These are phyloP conservation scores for Ceratocystis papillata DNA, from an alignment of 2,329 filamentous ascomycete genomes.

Conservation along the genomic window DNA sequence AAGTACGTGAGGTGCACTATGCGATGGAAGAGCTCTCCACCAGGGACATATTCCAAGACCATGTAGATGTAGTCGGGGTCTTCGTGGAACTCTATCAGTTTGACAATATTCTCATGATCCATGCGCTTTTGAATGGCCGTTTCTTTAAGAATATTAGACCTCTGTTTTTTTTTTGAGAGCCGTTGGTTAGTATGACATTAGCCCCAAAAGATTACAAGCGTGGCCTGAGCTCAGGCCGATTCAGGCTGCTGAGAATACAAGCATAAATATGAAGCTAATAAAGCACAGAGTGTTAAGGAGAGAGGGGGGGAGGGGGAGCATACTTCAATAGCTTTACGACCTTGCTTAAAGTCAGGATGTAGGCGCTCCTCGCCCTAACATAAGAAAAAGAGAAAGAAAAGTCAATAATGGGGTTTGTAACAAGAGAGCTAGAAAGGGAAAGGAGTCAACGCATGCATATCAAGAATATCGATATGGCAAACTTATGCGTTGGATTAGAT, in stretches of 20 bases:
- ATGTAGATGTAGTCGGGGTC: constrained; percentile 96
- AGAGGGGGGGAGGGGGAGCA: constrained; percentile 32
- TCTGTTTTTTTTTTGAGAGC: constrained; percentile 40
- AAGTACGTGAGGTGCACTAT: constrained; percentile 98
- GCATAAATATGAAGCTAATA: background rate
- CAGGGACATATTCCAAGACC: constrained; percentile 84
- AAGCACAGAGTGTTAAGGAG: constrained; percentile 24
- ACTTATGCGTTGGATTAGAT: background rate
- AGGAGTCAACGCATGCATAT: background rate
- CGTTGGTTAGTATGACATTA: background rate
- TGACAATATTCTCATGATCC: constrained; percentile 92
- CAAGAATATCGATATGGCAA: constrained; percentile 1
- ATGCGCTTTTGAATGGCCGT: constrained; percentile 97
- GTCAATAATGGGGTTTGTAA: constrained; percentile 19
- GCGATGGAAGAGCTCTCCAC: constrained; percentile 95
- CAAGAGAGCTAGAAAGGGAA: background rate
- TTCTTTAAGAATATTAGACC: constrained; percentile 95
- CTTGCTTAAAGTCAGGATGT: constrained; percentile 93
- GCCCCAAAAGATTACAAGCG: background rate
- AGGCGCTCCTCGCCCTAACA: constrained; percentile 77
- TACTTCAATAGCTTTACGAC: constrained; percentile 96
- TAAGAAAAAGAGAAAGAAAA: constrained; percentile 25
- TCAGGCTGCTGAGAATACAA: background rate
- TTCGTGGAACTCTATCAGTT: constrained; percentile 86
- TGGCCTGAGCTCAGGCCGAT: background rate